Evolutionary conservation across 495 filamentous ascomycete genomes (phyloP), one percentile per base, ranked within the genome.

Genomic region (Cercophora samala): DNA sequence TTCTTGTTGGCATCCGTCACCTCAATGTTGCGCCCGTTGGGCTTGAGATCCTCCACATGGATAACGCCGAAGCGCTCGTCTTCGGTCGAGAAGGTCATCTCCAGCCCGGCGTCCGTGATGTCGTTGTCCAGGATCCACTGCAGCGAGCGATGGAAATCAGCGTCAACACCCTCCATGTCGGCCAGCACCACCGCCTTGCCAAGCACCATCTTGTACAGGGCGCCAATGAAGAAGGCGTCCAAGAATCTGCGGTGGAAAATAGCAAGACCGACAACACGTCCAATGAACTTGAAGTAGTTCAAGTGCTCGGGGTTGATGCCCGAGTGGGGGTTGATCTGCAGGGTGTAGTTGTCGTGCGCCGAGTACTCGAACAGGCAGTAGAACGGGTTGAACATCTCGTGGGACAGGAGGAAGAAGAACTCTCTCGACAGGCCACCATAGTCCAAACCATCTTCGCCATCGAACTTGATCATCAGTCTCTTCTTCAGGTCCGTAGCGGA

Each of bases 371-470:
- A 99, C 58, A 99, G 85, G 80, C 95, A 99, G 82, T 99, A 99
- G 82, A 99, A 99, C 63, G 95, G 95, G 79, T 99, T 99, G 81
- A 99, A 99, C 95, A 99, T 99, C 83, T 99, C 95, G 80, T 99
- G 95, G n/a, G 95, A 98, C 53, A 99, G 87, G 65, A 99, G 85
- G 88, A 98, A 99, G 86, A 99, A 99, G 83, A 98, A 99, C 80
- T 99, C 95, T 86, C 95, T 90, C 22, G 95, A 99, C 54, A 99
- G 87, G 84, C 95, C 95, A 77, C 95, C 95, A 77, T 99, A 99
- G 81, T 99, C 95, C 60, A 99, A 81, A 77, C 95, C 95, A 73
- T 99, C 95, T 80, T 99, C 95, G 53, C 96, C 96, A 70, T 99
- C 95, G 71, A 99, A 99, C 79, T 99, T 99, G 78, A 99, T 97